Percentiles rank a stretch among this genome's conserved stretches.
Conservation (phyloP, 2,329 filamentous ascomycete species). For the Graphiopsis chlorocephala region DNA sequence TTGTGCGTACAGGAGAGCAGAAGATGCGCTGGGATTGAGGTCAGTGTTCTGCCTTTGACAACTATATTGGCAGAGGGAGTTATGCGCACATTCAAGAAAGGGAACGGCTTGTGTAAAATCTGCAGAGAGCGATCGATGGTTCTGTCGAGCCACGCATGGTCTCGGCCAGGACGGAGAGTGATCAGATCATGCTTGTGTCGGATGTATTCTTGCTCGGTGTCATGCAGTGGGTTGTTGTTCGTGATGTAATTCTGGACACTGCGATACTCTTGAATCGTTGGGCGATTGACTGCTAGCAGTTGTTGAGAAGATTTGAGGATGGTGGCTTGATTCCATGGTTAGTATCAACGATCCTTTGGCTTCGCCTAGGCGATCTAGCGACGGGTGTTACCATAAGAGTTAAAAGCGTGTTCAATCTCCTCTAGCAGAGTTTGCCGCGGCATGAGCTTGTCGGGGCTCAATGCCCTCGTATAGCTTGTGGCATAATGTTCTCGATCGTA, state of each 20-base stretch:
- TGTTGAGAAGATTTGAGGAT: not conserved
- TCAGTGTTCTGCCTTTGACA: not conserved
- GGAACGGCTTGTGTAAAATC: conserved; percentile 1
- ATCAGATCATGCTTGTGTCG: conserved; percentile 41
- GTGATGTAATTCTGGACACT: conserved; percentile 14
- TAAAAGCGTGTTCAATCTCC: conserved; percentile 17
- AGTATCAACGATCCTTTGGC: not conserved
- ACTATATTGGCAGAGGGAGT: no score
- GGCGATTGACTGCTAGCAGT: not conserved
- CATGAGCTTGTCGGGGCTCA: conserved; percentile 18
- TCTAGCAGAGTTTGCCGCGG: conserved; percentile 2
- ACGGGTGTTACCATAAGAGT: conserved; percentile 14
- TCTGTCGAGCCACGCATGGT: conserved; percentile 41
- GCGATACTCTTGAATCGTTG: not conserved
- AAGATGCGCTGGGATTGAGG: not conserved
- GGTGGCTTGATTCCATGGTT: not conserved
- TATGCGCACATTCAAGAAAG: not conserved
- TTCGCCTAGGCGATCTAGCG: not conserved
- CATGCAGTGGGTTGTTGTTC: conserved; percentile 25
- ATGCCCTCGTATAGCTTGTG: not conserved
- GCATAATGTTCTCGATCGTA: not conserved
- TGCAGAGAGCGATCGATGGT: conserved; percentile 31
- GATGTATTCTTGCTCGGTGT: conserved; percentile 34
- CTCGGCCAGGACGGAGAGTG: conserved; percentile 38
- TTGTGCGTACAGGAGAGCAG: not conserved